Evolutionary conservation across 2,329 filamentous ascomycete species (phyloP).

Genomic region (Paecilomyces dactylethromorphus): DNA sequence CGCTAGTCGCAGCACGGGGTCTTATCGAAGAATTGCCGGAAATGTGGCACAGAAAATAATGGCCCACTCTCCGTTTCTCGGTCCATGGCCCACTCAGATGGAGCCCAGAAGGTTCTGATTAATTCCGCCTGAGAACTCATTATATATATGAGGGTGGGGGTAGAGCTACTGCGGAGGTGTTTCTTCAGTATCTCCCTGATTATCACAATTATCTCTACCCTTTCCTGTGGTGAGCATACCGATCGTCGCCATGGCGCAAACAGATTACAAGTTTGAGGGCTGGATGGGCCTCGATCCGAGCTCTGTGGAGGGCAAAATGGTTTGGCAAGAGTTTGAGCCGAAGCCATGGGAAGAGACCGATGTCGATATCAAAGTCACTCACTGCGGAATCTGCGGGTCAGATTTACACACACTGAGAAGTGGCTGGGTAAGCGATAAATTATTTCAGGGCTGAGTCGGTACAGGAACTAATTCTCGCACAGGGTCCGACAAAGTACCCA

Average conservation of each 20-base stretch:
- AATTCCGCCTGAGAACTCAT: neutral
- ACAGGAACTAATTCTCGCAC: neutral
- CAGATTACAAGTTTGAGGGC: constrained; percentile 49
- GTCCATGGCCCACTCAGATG: neutral
- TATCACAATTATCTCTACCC: neutral
- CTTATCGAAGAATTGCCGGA: neutral
- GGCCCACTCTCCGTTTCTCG: neutral
- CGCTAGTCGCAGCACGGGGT: neutral
- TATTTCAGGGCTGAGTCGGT: neutral
- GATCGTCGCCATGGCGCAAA: constrained; percentile 6
- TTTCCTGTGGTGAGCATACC: neutral
- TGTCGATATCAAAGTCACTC: neutral
- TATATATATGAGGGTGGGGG: neutral
- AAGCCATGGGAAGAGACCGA: no score
- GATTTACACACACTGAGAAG: constrained; percentile 23
- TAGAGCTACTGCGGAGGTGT: neutral
- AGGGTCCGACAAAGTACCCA: constrained; percentile 30
- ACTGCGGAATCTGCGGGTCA: neutral
- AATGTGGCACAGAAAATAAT: neutral
- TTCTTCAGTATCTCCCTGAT: neutral
- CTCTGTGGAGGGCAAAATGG: constrained; percentile 48
- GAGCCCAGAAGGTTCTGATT: neutral
- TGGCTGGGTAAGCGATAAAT: constrained; percentile 29
- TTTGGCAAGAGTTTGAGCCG: constrained; percentile 29
- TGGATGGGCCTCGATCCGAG: constrained; percentile 49